These are phyloP conservation scores for Malus domestica DNA, from an alignment of 306 rosid species.

Conservation along the genomic window ASM211411v1 NC_041797.1:34541501-34542000, in stretches of 20 bases:
- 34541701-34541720: background rate
- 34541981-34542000: background rate
- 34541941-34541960: background rate
- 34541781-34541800: conserved; percentile 13
- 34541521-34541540: too few species aligned
- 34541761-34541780: conserved; percentile 2
- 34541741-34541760: conserved; percentile 21
- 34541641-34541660: background rate
- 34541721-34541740: conserved; percentile 13
- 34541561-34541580: too few species aligned
- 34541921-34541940: background rate
- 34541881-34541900: rapidly evolving
- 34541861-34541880: too few species aligned
- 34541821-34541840: background rate
- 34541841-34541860: too few species aligned
- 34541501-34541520: too few species aligned
- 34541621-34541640: background rate
- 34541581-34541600: too few species aligned
- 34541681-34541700: background rate
- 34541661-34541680: background rate
- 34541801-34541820: background rate
- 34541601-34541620: too few species aligned
- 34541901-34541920: too few species aligned
- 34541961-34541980: conserved; percentile 2
- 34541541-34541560: too few species aligned